A percentile compares a stretch with the other conserved stretches of the same genome.
These are phyloP conservation scores for Arthrobotrys conoides DNA, from an alignment of 2,329 filamentous ascomycete species.

Conservation along the genomic window DNA sequence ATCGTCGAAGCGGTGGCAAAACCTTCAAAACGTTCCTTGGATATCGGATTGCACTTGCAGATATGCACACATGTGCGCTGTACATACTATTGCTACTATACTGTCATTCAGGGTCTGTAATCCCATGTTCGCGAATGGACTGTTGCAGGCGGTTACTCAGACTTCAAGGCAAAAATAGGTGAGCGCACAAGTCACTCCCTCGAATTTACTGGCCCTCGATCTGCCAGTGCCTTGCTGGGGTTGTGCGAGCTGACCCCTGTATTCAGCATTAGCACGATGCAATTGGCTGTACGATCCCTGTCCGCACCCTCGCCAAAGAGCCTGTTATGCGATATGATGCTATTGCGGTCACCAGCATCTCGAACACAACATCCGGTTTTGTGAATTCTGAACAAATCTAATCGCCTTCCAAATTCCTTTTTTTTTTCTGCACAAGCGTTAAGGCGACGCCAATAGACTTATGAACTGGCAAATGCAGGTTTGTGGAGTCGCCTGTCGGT, in stretches of 20 bases:
- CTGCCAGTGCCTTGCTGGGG: constrained; percentile 4
- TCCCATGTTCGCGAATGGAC: constrained; percentile 29
- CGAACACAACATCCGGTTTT: constrained; percentile 54
- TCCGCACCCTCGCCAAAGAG: constrained; percentile 33
- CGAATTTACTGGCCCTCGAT: constrained; percentile 53
- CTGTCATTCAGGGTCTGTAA: constrained; percentile 28
- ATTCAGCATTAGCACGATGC: constrained; percentile 21
- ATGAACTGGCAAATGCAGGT: constrained; percentile 53
- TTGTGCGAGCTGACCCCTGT: constrained; percentile 22
- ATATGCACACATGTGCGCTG: neutral
- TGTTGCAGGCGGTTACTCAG: constrained; percentile 55
- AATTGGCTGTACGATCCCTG: constrained; percentile 50
- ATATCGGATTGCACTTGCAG: constrained; percentile 4
- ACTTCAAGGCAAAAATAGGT: constrained; percentile 59
- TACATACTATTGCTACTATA: neutral
- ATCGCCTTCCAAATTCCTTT: constrained; percentile 31
- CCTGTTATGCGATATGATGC: constrained; percentile 61
- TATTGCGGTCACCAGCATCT: constrained; percentile 56
- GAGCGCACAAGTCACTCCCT: constrained; percentile 49
- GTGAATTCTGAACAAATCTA: constrained; percentile 20
- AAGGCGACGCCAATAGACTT: constrained; percentile 52
- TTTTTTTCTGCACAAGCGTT: constrained; percentile 36
- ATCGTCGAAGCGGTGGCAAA: constrained; percentile 52
- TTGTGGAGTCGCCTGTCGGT: constrained; percentile 60
- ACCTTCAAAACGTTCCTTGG: constrained; percentile 18